Percentiles rank a stretch among this genome's conserved stretches.
Conservation (phyloP, 768 basidiomycete species). For the Albatrellus ellisii region DNA sequence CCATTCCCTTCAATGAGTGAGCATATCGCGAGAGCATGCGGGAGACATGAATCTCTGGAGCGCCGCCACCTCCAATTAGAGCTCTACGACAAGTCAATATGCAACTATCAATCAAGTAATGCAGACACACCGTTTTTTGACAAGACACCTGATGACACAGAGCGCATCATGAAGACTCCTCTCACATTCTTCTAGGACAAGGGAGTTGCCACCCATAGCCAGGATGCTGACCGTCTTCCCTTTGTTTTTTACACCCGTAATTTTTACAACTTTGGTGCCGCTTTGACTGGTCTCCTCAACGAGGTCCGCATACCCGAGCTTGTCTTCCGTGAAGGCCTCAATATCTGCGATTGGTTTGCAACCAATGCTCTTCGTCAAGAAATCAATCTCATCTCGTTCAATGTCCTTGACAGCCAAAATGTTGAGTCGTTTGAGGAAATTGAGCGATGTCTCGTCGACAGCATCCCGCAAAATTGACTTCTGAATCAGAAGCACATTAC, state of each 20-base stretch:
- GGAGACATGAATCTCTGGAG: slow-evolving; percentile 96
- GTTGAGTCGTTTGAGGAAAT: slow-evolving; percentile 93
- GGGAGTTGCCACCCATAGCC: slow-evolving; percentile 83
- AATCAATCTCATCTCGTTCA: slow-evolving; percentile 97
- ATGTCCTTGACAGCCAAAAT: slow-evolving; percentile 96
- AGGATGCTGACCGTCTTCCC: slow-evolving; percentile 93
- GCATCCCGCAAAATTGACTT: slow-evolving; percentile 99
- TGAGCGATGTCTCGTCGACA: slow-evolving; percentile 95
- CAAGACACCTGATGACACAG: slow-evolving; percentile 96
- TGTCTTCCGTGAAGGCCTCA: slow-evolving; percentile 95
- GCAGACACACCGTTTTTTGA: slow-evolving; percentile 80
- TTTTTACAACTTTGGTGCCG: slow-evolving; percentile 84
- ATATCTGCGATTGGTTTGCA: slow-evolving; percentile 97
- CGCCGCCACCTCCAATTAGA: slow-evolving; percentile 91
- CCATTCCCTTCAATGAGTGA: slow-evolving; percentile 93
- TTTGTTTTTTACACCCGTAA: slow-evolving; percentile 89
- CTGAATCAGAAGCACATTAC: slow-evolving; percentile 97
- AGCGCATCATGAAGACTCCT: slow-evolving; percentile 96
- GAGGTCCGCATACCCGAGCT: slow-evolving; percentile 91
- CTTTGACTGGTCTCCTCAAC: slow-evolving; percentile 78
- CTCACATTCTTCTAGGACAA: slow-evolving; percentile 95
- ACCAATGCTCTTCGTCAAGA: slow-evolving; percentile 87
- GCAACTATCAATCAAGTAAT: neutral
- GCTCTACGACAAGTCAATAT: slow-evolving; percentile 33
- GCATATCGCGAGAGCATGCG: slow-evolving; percentile 82